Evolutionary conservation across 2,329 filamentous ascomycete species (phyloP), one percentile per base, ranked within the genome.

Genomic region (Curvularia lunata): DNA sequence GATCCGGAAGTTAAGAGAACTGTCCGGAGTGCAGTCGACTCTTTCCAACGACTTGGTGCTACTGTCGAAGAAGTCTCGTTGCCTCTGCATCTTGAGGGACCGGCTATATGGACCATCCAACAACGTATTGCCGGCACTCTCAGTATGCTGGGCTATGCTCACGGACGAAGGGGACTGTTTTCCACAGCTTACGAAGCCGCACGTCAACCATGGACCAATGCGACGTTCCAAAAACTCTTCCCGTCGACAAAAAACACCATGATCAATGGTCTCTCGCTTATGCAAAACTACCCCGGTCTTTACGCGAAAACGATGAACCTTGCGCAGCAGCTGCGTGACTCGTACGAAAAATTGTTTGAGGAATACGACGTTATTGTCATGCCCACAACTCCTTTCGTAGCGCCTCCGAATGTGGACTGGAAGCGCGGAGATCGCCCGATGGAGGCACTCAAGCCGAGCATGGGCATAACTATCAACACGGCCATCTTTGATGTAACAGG

Each of bases 211-310:
- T 83, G 80, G 80, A 81, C 78, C 0, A 70, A 79, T 13, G 72
- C 78, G n/a, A 78, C 77, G 48, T 85, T 84, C 58, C 74, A 81
- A 46, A 80, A 80, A 48, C 70, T 82, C 0, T 82, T 82, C 63
- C 81, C 76, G 0, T 70, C 69, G 0, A 70, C 82, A 0, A 83
- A 83, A 52, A 83, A 83, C 58, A 82, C 80, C 1, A 65, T 81
- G 2, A 74, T 81, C 30, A 77, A 78, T 47, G 79, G 79, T 0
- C 67, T 78, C 1, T 80, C 77, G 45, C 68, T 77, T 10, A 68
- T 76, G 69, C 69, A 71, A 52, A 52, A 62, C 21, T 77, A 77
- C 43, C 78, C 78, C 1, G 68, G 63, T 3, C 67, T 80, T 2
- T 78, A 80, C 56, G 70, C 73, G 6, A 81, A 80, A 54, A 73